These are phyloP conservation scores for Hypoxylon trugodes DNA, from an alignment of 495 filamentous ascomycete species.

Conservation along the genomic window DNA sequence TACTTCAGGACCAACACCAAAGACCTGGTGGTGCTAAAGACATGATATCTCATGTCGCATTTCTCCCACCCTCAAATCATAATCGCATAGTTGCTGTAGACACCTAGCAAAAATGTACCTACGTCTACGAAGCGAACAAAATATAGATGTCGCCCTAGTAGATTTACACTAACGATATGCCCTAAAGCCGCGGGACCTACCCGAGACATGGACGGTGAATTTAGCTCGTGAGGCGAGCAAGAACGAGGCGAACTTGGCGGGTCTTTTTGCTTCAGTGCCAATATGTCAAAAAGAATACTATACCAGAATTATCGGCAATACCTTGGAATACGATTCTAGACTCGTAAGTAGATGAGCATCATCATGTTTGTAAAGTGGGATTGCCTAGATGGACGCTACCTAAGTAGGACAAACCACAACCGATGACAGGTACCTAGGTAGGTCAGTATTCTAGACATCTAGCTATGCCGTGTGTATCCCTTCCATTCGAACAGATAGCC, in stretches of 20 bases:
- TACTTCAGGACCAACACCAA: constrained; percentile 8
- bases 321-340: neutral
- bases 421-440: constrained; percentile 16
- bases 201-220: constrained; percentile 24
- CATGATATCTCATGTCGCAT: constrained; percentile 23
- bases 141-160: neutral
- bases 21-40: neutral
- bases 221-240: constrained; percentile 2
- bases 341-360: neutral
- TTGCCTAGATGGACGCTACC: neutral
- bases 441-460: no score
- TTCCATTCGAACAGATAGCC: constrained; percentile 6
- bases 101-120: neutral
- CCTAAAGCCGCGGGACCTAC: constrained; percentile 13
- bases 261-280: constrained; percentile 12
- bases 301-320: neutral
- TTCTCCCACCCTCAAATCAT: neutral
- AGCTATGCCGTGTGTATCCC: no score
- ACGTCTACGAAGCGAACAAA: constrained; percentile 4
- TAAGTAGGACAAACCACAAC: constrained; percentile 25
- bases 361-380: constrained; percentile 4
- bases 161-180: constrained; percentile 6
- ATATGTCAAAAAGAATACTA: neutral
- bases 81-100: neutral
- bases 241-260: constrained; percentile 22